phyloP scores from a whole-genome alignment of 2,329 filamentous ascomycete species.

The Botrytis cinerea region DNA sequence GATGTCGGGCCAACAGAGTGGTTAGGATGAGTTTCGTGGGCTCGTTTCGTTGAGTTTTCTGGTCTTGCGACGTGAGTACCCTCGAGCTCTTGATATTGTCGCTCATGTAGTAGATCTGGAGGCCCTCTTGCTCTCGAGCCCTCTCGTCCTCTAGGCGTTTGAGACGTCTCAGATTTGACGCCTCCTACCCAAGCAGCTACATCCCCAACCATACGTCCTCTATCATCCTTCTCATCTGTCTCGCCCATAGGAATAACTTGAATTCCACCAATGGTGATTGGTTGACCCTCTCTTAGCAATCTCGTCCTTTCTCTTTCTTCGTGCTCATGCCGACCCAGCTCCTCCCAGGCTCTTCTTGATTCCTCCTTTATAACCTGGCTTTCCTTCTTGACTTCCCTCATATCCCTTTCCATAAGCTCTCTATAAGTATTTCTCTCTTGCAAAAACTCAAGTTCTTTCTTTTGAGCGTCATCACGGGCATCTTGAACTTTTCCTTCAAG shows the following conservation, averaged over 20 bases:
- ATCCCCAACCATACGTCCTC: neutral
- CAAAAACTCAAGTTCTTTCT: slow-evolving; percentile 23
- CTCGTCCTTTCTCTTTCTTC: slow-evolving; percentile 85
- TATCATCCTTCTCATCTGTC: slow-evolving; percentile 5
- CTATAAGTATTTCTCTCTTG: slow-evolving; percentile 12
- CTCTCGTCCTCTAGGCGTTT: slow-evolving; percentile 1
- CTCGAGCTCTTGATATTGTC: slow-evolving; percentile 10
- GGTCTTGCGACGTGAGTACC: neutral
- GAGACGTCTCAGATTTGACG: slow-evolving; percentile 13
- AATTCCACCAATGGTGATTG: slow-evolving; percentile 87
- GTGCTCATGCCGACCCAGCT: slow-evolving; percentile 88
- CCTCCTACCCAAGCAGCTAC: slow-evolving; percentile 21
- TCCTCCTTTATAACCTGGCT: slow-evolving; percentile 55
- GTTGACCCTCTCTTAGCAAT: slow-evolving; percentile 80
- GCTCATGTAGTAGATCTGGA: slow-evolving; percentile 3
- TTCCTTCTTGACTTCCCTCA: slow-evolving; percentile 23
- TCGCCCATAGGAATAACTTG: slow-evolving; percentile 84
- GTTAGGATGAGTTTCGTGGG: neutral
- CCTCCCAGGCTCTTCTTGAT: slow-evolving; percentile 93
- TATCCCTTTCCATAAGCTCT: slow-evolving; percentile 19
- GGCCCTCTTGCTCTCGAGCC: slow-evolving; percentile 12
- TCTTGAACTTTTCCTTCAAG: slow-evolving; percentile 22
- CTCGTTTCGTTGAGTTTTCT: neutral
- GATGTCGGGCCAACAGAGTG: neutral
- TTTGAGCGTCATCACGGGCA: slow-evolving; percentile 22